A percentile compares a stretch with the other conserved stretches of the same genome.
Conservation (phyloP, 768 basidiomycete genomes). For the Pleurotus sapidus region DNA sequence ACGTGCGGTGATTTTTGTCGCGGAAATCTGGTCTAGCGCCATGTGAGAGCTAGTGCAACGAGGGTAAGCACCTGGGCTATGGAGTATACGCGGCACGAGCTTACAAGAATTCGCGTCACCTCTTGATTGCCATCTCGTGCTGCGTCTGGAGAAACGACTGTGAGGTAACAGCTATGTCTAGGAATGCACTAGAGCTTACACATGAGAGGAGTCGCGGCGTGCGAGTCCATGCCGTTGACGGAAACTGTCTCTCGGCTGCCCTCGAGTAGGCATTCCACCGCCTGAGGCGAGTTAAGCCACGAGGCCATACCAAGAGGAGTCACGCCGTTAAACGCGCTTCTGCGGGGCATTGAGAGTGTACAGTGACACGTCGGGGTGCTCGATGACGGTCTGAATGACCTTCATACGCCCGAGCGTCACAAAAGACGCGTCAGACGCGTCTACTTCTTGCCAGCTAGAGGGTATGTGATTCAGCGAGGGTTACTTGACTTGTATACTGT, state of each 20-base stretch:
- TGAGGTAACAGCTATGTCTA: slow-evolving; percentile 10
- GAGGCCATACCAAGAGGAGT: slow-evolving; percentile 78
- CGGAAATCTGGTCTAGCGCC: slow-evolving; percentile 73
- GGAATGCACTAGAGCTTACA: slow-evolving; percentile 47
- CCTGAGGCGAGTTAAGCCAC: slow-evolving; percentile 65
- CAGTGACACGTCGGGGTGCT: slow-evolving; percentile 58
- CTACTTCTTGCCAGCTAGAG: slow-evolving; percentile 62
- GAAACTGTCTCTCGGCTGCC: slow-evolving; percentile 58
- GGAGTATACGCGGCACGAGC: slow-evolving; percentile 19
- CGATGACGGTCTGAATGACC: slow-evolving; percentile 52
- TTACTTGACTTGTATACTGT: slow-evolving; percentile 6
- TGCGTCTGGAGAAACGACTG: slow-evolving; percentile 50
- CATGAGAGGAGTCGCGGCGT: slow-evolving; percentile 81
- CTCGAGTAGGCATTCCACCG: slow-evolving; percentile 64
- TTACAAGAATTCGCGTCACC: slow-evolving; percentile 65
- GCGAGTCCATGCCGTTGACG: slow-evolving; percentile 71
- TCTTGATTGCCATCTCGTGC: slow-evolving; percentile 68
- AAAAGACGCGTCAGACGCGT: slow-evolving; percentile 71
- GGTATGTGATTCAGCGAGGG: not conserved
- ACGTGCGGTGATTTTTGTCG: slow-evolving; percentile 69
- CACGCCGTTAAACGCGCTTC: slow-evolving; percentile 63
- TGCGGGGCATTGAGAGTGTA: slow-evolving; percentile 76
- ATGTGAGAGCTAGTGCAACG: slow-evolving; percentile 50
- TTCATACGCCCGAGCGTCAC: slow-evolving; percentile 55
- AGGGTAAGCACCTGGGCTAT: slow-evolving; percentile 5